Evolutionary conservation across 176 grass and related monocot genomes (phyloP).

Genomic region (Phoenix roebelenii): DNA sequence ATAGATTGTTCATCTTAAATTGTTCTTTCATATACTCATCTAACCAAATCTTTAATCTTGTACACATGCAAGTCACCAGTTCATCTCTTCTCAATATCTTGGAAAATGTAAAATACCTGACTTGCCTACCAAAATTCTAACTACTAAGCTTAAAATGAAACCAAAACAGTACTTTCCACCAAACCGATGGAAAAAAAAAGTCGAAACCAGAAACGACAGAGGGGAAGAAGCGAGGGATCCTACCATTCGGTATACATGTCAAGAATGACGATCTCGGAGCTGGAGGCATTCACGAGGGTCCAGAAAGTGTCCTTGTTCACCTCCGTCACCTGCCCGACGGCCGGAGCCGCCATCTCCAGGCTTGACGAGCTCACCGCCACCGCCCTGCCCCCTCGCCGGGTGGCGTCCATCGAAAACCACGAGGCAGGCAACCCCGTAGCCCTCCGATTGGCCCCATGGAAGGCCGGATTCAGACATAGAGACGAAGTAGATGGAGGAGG

Average conservation of each 20-base stretch:
- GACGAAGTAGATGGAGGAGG: slow-evolving; percentile 1
- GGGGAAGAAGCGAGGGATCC: too few relatives aligned
- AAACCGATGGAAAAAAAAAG: too few relatives aligned
- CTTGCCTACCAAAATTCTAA: too few relatives aligned
- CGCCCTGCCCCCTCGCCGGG: slow-evolving; percentile 1
- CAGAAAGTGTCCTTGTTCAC: slow-evolving; percentile 94
- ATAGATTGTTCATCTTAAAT: too few relatives aligned
- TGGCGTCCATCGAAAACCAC: background rate
- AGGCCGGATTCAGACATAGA: slow-evolving; percentile 1
- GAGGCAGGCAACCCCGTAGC: slow-evolving; percentile 8
- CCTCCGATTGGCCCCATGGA: slow-evolving; percentile 14
- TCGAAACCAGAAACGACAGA: too few relatives aligned
- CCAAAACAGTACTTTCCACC: too few relatives aligned
- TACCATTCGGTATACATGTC: slow-evolving; percentile 99
- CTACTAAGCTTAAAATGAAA: too few relatives aligned
- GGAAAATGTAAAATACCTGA: too few relatives aligned
- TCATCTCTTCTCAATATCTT: too few relatives aligned
- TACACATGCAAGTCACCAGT: too few relatives aligned
- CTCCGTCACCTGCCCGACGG: slow-evolving; percentile 70
- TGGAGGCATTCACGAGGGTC: slow-evolving; percentile 77
- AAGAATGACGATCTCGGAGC: slow-evolving; percentile 64
- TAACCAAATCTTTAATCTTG: too few relatives aligned
- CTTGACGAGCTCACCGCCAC: slow-evolving; percentile 34
- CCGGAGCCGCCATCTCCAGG: slow-evolving; percentile 43
- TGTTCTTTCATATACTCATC: too few relatives aligned